Conservation (phyloP, 495 filamentous ascomycete genomes). For the Xylaria bambusicola region DNA sequence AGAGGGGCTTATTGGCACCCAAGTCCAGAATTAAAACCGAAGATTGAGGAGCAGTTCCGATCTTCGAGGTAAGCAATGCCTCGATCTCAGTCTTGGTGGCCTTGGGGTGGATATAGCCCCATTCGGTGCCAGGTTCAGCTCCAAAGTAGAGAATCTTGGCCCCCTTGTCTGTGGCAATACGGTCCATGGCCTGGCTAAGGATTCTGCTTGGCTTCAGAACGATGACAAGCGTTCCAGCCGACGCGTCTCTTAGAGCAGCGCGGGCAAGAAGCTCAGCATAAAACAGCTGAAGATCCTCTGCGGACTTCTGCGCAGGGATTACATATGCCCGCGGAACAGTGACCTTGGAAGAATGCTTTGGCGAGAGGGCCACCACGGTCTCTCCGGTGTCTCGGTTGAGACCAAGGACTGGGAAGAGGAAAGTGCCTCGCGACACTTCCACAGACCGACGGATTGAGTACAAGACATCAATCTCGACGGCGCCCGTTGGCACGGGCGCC, state of each 20-base stretch:
- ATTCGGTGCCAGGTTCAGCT: conserved; percentile 4
- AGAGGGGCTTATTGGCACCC: neutral
- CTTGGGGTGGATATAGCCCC: conserved; percentile 5
- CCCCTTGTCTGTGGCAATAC: neutral
- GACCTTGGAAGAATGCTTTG: neutral
- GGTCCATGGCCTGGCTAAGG: neutral
- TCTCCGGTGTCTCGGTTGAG: neutral
- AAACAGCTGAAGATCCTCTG: neutral
- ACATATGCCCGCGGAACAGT: neutral
- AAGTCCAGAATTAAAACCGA: neutral
- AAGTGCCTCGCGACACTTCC: neutral
- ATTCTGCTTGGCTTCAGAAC: neutral
- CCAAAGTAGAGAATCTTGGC: neutral
- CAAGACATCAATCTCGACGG: neutral
- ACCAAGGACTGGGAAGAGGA: conserved; percentile 11
- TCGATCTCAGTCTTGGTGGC: conserved; percentile 3
- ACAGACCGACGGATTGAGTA: conserved; percentile 6
- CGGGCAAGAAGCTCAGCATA: neutral
- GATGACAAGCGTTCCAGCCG: neutral
- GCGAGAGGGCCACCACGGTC: neutral
- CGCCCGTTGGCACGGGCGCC: no score
- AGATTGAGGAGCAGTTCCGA: neutral
- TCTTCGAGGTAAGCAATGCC: neutral
- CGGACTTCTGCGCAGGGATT: neutral
- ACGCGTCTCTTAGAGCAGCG: neutral